Base-by-base conservation (phyloP, 129 eudicot species). In the Flaveria linearis region DNA sequence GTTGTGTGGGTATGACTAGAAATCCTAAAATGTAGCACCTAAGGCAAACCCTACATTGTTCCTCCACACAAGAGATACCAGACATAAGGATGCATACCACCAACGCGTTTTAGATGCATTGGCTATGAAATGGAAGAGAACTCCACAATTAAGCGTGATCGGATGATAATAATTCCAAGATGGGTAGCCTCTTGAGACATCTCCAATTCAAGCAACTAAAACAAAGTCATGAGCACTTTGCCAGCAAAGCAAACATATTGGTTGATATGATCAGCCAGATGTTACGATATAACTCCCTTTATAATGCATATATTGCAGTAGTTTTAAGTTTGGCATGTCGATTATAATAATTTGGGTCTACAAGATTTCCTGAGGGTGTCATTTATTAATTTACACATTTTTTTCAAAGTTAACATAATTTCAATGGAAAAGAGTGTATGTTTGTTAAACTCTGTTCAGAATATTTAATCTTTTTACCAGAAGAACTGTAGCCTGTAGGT, bases 341-440 rank as follows among this genome's bases (percentile, higher is more conserved):
- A 33, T 33, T 4, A 33, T 33, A 30, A 4, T 30, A 30, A 0
- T 4, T 30, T 30, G 36, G 36, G 46, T 74, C 52, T 58, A 62
- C 62, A 75, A 25, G 16, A 66, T 51, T 76, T 50, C 52, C 20
- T 51, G 36, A 22, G 33, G 36, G 11, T 12, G 45, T 68, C 56
- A 68, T 33, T 51, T 20, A 69, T 15, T 41, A 14, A 23, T 39
- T 45, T 65, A 39, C 20, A 52, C 56, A 39, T 52, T 25, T 17
- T 42, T 55, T 42, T 12, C 7, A 23, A 20, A 22, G 39, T 41
- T n/a, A 17, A 7, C 17, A 9, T 9, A 39, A 18, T 47, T 64
- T 65, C 15, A 39, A 13, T 18, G 42, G 42, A 33, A 39, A 53
- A 52, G 49, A 50, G 25, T 16, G 7, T 6, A 5, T 39, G 18